Base-by-base conservation (phyloP, 768 basidiomycete genomes). In the Kwoniella europaea region DNA sequence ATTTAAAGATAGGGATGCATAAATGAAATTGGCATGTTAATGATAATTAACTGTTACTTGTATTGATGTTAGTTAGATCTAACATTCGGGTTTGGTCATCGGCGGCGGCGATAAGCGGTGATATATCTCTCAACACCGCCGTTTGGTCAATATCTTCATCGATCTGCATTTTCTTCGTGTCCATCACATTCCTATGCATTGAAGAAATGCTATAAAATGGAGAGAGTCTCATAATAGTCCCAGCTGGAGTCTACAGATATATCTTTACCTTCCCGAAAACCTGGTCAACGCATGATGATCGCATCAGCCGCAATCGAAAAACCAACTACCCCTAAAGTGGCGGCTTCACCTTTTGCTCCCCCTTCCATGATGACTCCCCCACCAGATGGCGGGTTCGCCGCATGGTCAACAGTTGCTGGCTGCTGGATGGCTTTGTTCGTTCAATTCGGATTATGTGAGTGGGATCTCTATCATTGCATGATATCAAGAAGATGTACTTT, bases 401-500 rank as follows among this genome's bases (percentile, higher is more conserved):
- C 61, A 12, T 63, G 61, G 61, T 2, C 50, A 10, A 63, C 61
- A 10, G 42, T 63, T 4, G 61, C 61, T 16, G 61, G 61, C 12
- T 44, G 61, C 20, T 63, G 42, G 43, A 10, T 63, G 10, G 61
- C 50, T n/a, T 20, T 63, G 61, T 63, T 63, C 20, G 61, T 63
- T 13, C 61, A 63, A 29, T 63, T 63, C 20, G 61, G 61, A 12
- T 29, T 63, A 46, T 44, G 61, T 63, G 61, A 44, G 61, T 63
- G 22, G 12, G 15, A 41, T 7, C 18, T n/a, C 10, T 15, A 12
- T 16, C 24, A 29, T 22, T 22, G 12, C 22, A 56, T n/a, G n/a
- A 59, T 29, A 27, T 15, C 10, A 50, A 18, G 46, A 15, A 18
- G 46, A 18, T 16, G 35, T 35, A 35, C 35, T 35, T 35, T 35